phyloP scores from a whole-genome alignment of 2,329 filamentous ascomycete genomes.

The Hypoxylon sp. region DNA sequence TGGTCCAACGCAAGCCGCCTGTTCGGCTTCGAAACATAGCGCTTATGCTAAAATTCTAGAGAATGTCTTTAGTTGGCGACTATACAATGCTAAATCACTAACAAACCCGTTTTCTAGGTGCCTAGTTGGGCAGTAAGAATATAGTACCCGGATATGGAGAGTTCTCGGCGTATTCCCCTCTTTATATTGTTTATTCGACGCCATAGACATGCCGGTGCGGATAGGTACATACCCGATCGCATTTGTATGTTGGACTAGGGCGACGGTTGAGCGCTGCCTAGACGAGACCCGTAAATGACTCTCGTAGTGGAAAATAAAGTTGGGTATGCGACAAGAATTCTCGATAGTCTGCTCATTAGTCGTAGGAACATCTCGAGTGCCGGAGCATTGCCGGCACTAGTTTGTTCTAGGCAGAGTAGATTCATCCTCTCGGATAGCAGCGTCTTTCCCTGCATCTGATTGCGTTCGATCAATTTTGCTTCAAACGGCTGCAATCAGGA shows the following conservation, averaged over 20 bases:
- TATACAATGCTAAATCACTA: not conserved
- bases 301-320: not conserved
- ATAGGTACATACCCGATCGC: constrained; percentile 32
- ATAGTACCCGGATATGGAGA: not conserved
- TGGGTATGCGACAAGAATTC: not conserved
- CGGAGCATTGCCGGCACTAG: not conserved
- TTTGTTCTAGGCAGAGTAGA: not conserved
- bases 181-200: not conserved
- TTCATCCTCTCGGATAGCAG: not conserved
- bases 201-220: constrained; percentile 20
- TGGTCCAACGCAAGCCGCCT: constrained; percentile 6
- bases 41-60: not conserved
- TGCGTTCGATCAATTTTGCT: not conserved
- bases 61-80: not conserved
- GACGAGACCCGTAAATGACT: not conserved
- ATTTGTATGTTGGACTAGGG: constrained; percentile 7
- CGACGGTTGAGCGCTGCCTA: constrained; percentile 1
- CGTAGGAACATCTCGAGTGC: not conserved
- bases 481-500: not conserved
- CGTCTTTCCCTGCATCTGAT: not conserved
- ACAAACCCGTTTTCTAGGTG: not conserved
- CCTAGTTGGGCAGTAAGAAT: not conserved
- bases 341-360: not conserved
- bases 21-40: constrained; percentile 28
- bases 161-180: constrained; percentile 2